Percentiles rank a stretch among this genome's conserved stretches.
Conservation (phyloP, 1,284 basidiomycete genomes). For the Marasmius tenuissimus region DNA sequence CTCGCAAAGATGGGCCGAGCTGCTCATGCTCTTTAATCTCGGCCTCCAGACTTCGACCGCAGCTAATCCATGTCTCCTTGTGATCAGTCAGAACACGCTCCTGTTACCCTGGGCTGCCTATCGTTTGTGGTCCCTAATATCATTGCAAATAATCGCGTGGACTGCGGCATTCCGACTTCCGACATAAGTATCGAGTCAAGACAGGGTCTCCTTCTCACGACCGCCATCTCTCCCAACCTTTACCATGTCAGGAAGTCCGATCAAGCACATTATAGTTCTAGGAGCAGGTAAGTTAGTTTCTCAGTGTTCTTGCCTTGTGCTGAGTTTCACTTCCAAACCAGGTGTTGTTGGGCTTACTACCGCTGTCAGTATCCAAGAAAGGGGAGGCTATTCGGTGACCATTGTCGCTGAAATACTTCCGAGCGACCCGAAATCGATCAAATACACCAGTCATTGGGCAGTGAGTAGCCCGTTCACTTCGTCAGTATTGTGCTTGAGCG, state of each 20-base stretch:
- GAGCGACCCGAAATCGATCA: conserved; percentile 62
- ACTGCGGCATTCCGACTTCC: neutral
- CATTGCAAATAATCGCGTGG: too few species aligned
- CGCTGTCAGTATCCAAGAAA: conserved; percentile 63
- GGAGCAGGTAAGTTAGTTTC: conserved; percentile 31
- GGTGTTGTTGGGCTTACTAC: conserved; percentile 67
- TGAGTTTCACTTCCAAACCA: conserved; percentile 14
- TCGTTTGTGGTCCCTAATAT: too few species aligned
- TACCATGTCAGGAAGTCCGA: neutral
- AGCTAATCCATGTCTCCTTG: too few species aligned
- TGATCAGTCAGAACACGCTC: too few species aligned
- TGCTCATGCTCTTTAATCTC: too few species aligned
- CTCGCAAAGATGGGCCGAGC: too few species aligned
- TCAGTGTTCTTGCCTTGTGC: neutral
- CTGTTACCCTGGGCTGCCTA: too few species aligned
- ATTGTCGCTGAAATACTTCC: conserved; percentile 69
- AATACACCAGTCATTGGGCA: conserved; percentile 78
- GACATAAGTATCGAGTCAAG: neutral
- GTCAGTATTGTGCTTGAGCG: neutral
- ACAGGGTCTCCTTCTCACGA: neutral
- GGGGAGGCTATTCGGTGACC: conserved; percentile 54
- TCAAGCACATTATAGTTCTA: conserved; percentile 32
- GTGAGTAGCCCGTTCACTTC: conserved; percentile 38
- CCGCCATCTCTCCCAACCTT: neutral
- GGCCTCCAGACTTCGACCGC: too few species aligned